phyloP scores from a whole-genome alignment of 2,329 filamentous ascomycete genomes.

The Arthrobotrys entomopaga region DNA sequence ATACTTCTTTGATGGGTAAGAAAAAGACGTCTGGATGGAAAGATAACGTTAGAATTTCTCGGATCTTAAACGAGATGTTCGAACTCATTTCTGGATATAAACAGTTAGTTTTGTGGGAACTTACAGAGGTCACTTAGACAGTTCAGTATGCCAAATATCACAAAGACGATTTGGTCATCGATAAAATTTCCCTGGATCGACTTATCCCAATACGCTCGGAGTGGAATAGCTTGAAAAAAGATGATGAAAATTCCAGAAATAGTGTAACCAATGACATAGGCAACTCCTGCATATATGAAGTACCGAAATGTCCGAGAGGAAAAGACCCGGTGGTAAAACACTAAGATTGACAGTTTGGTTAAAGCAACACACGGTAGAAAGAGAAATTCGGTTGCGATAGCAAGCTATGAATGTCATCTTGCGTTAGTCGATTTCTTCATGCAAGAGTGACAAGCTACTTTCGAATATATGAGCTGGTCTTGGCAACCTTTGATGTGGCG shows the following conservation, averaged over 20 bases:
- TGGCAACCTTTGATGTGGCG: too few relatives aligned
- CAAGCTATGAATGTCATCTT: conserved; percentile 60
- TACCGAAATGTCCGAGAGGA: conserved; percentile 41
- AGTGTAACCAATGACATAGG: conserved; percentile 28
- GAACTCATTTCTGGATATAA: background rate
- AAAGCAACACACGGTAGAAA: conserved; percentile 63
- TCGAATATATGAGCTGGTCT: too few relatives aligned
- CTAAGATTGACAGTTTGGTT: conserved; percentile 63
- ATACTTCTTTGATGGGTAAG: conserved; percentile 49
- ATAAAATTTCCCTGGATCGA: conserved; percentile 43
- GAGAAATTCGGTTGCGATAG: conserved; percentile 63
- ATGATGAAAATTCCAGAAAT: conserved; percentile 24
- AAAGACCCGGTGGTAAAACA: conserved; percentile 63
- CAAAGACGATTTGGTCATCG: conserved; percentile 36
- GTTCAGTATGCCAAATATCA: conserved; percentile 34
- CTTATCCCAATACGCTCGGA: conserved; percentile 51
- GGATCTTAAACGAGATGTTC: background rate
- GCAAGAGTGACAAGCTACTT: too few relatives aligned
- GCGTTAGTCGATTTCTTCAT: conserved; percentile 15
- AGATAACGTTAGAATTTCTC: background rate
- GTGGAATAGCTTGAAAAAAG: conserved; percentile 42
- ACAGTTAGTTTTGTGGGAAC: background rate
- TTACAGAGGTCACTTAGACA: conserved; percentile 49
- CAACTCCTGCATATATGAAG: conserved; percentile 43
- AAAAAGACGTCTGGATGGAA: conserved; percentile 40